phyloP scores from a whole-genome alignment of 306 rosid genomes.

The Citrullus mucosospermus region DNA sequence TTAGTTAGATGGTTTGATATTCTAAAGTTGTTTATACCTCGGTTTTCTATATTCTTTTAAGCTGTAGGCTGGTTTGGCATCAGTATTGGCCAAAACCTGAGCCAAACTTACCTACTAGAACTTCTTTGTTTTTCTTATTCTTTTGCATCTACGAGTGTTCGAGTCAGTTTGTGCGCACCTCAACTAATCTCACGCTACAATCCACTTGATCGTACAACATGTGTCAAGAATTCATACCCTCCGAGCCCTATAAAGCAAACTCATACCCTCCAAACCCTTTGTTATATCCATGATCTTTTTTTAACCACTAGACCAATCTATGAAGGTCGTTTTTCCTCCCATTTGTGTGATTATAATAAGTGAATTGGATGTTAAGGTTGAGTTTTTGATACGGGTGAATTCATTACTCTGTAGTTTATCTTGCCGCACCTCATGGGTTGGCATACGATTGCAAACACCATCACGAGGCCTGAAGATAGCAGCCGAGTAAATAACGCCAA shows the following conservation, averaged over 20 bases:
- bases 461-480: slow-evolving; percentile 39
- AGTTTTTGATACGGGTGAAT: neutral
- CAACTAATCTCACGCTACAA: no score
- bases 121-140: no score
- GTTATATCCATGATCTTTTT: no score
- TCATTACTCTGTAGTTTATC: slow-evolving; percentile 45
- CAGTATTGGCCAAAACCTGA: neutral
- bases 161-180: no score
- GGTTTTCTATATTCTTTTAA: neutral
- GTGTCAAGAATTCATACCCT: no score
- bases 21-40: neutral
- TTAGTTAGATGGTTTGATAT: neutral
- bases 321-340: neutral
- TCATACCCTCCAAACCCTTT: no score
- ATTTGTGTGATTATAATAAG: neutral
- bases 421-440: slow-evolving; percentile 77
- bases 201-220: no score
- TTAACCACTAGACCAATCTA: no score
- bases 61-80: no score
- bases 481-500: slow-evolving; percentile 30
- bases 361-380: neutral
- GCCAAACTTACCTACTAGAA: neutral
- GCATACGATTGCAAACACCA: slow-evolving; percentile 64
- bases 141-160: no score
- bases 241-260: no score